Evolutionary conservation across 768 basidiomycete species (phyloP), one percentile per base, ranked within the genome.

Genomic region (Macrolepiota albuminosa): DNA sequence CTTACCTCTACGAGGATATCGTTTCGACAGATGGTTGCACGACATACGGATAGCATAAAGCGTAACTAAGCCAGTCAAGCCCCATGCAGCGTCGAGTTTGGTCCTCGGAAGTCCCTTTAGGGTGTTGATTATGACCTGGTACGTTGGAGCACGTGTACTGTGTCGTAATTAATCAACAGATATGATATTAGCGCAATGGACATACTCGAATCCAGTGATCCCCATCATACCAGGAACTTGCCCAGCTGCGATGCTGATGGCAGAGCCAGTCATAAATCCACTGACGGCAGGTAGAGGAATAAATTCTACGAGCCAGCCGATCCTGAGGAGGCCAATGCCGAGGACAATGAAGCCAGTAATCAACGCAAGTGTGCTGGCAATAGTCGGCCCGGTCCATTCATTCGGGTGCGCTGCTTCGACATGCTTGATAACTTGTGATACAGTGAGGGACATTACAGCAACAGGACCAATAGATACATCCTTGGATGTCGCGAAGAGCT

Each of bases 391-490:
- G 4, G 73, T 65, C 84, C 85, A 96, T 65, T 77, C 68, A n/a
- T 73, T 74, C 1, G 84, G 87, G 65, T 85, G 75, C 10, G 70
- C 66, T 0, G 75, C 66, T 47, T 88, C 67, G 55, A 97, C 84
- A 39, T 81, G 72, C 14, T 80, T 75, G 69, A 98, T 91, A 63
- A 98, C 86, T 70, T 92, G 85, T 8, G 92, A 82, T 18, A 87
- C 84, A 21, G 91, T 89, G 54, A 97, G 81, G 2, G 93, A 95
- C 95, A 99, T 97, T 70, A 99, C 96, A 8, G 97, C 96, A 65
- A 98, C 96, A 2, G 97, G 97, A 53, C 97, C 97, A 65, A 99
- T 98, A n/a, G 94, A 95, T 45, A 99, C 92, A 78, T 99, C 97
- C 73, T 98, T 98, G 33, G 93, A 93, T 0, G 97, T 98, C 26